Percentiles rank a stretch among this genome's conserved stretches.
phyloP scores from a whole-genome alignment of 164 flowering plant species.

The Liquidambar formosana region DNA sequence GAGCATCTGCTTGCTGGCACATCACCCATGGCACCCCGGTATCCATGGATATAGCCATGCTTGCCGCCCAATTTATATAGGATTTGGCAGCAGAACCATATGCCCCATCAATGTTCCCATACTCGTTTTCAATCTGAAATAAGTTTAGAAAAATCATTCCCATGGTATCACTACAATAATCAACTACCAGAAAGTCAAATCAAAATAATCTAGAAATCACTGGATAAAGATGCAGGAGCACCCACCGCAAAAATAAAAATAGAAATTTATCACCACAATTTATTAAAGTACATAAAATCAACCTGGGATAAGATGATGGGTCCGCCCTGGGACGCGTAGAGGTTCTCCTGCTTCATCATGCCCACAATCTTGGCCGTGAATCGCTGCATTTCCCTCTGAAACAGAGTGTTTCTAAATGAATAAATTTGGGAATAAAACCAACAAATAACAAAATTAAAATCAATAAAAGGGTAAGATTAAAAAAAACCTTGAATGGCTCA shows the following conservation, averaged over 20 bases:
- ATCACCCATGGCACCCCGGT: slow-evolving; percentile 99
- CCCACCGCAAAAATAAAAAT: not conserved
- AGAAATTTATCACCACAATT: not conserved
- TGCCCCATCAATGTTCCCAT: slow-evolving; percentile 66
- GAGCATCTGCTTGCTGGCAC: slow-evolving; percentile 98
- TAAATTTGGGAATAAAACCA: slow-evolving; percentile 3
- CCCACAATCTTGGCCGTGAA: slow-evolving; percentile 87
- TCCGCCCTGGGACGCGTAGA: slow-evolving; percentile 98
- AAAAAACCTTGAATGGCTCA: slow-evolving; percentile 81
- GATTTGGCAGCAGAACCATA: slow-evolving; percentile 78
- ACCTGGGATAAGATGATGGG: slow-evolving; percentile 99
- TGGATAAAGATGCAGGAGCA: not conserved
- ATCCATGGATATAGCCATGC: slow-evolving; percentile 81
- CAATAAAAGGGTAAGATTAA: not conserved
- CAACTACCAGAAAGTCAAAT: not conserved
- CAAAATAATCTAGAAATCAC: not conserved
- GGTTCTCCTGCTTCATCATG: slow-evolving; percentile 84
- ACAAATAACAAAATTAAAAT: not conserved
- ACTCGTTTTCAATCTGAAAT: slow-evolving; percentile 93
- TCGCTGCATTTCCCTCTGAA: slow-evolving; percentile 86
- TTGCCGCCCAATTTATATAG: slow-evolving; percentile 85
- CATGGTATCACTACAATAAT: not conserved
- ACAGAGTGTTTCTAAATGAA: slow-evolving; percentile 1
- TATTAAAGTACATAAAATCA: not conserved
- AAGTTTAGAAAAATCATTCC: not conserved